Evolutionary conservation across 1,284 basidiomycete genomes (phyloP).

Genomic region (Gymnopus androsaceus): DNA sequence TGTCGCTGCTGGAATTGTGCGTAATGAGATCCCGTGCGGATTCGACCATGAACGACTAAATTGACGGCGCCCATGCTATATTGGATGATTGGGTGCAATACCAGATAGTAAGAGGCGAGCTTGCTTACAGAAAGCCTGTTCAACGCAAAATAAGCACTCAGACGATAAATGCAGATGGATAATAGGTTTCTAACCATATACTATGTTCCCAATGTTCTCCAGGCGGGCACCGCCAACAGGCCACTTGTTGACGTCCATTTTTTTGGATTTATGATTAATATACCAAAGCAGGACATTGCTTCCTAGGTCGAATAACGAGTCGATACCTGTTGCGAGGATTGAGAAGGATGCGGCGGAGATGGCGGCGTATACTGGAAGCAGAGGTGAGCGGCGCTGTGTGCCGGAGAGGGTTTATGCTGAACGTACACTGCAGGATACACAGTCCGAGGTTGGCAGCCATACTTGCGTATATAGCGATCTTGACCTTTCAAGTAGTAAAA

Average conservation of each 20-base stretch:
- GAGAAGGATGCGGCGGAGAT: conserved; percentile 81
- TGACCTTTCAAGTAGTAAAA: conserved; percentile 56
- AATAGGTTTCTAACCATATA: conserved; percentile 70
- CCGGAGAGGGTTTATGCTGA: background rate
- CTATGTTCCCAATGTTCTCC: conserved; percentile 89
- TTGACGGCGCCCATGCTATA: conserved; percentile 84
- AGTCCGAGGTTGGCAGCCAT: conserved; percentile 76
- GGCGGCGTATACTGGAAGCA: conserved; percentile 75
- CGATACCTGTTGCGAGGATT: conserved; percentile 86
- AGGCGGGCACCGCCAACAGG: conserved; percentile 87
- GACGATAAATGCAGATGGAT: conserved; percentile 1
- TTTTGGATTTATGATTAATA: conserved; percentile 75
- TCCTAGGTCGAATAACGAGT: conserved; percentile 89
- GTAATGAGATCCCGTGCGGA: conserved; percentile 72
- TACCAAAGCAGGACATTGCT: conserved; percentile 87
- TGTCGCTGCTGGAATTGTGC: conserved; percentile 46
- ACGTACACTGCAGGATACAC: conserved; percentile 67
- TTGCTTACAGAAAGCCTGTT: conserved; percentile 67
- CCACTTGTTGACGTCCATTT: conserved; percentile 86
- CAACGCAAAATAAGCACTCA: conserved; percentile 17
- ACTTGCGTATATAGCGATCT: conserved; percentile 88
- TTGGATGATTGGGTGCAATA: background rate
- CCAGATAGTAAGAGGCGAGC: background rate
- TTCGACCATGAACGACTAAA: conserved; percentile 83
- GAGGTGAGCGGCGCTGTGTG: conserved; percentile 4